Evolutionary conservation across 768 basidiomycete species (phyloP), one percentile per base, ranked within the genome.

Genomic region (Coprinopsis cinerea): DNA sequence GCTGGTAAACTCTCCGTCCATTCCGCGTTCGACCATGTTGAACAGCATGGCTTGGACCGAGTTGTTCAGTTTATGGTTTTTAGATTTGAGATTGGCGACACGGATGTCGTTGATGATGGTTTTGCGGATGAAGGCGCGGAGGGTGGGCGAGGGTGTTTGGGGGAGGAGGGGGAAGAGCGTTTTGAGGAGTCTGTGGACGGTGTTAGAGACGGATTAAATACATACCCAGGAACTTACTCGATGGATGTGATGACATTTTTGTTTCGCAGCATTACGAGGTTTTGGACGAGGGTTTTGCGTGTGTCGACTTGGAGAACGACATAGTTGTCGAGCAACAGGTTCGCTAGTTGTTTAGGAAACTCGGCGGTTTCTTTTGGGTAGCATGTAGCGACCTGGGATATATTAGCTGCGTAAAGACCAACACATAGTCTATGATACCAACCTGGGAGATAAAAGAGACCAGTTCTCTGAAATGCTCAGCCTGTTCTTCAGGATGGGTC

Each of bases 21-120:
- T 89, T 11, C 92, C 93, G 32, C 86, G 81, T 65, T 96, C 94
- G 6, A 97, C 82, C 94, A 98, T 98, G 37, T 81, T 79, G 63
- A 98, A 98, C 25, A 98, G 74, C 79, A 98, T 88, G 11, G 92
- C 85, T 63, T 99, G 96, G 0, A 99, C 92, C 18, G 92, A 86
- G 30, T 91, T 82, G 63, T 99, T 99, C 23, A 99, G 81, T 64
- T 95, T 94, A 71, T 96, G 92, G 61, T 97, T 96, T 63, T 89
- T 92, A 34, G 85, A 76, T 47, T 82, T 84, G 27, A 82, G 67
- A 64, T 99, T 99, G 35, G 95, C 93, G 1, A 86, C 88, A 55
- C 83, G 82, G 53, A 99, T 90, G 58, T 97, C 96, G 10, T 89
- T 85, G 18, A 98, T 76, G 61, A 99, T 97, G 5, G 93, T 96